phyloP scores from a whole-genome alignment of 148 eudicot genomes.

The Silene latifolia region DNA sequence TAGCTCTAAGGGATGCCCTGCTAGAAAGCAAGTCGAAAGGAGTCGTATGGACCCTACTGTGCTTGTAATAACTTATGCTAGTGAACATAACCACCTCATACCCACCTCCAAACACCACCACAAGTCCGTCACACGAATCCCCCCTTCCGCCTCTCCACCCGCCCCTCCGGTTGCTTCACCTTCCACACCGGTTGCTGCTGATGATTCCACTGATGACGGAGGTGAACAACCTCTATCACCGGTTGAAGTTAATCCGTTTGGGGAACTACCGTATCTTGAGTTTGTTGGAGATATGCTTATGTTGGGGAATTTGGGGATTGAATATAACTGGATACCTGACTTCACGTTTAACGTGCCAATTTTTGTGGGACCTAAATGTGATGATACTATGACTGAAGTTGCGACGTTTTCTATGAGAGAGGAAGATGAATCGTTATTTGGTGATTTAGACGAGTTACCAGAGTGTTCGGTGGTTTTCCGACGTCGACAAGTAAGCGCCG shows the following conservation, averaged over 20 bases:
- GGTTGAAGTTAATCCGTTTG: slow-evolving; percentile 20
- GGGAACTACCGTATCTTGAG: slow-evolving; percentile 24
- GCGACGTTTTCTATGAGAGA: slow-evolving; percentile 39
- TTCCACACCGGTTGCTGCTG: background rate
- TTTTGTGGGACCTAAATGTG: slow-evolving; percentile 37
- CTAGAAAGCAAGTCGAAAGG: slow-evolving; percentile 68
- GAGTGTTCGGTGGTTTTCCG: slow-evolving; percentile 51
- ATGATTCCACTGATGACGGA: slow-evolving; percentile 1
- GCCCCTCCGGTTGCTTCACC: slow-evolving; percentile 12
- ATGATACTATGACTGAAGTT: slow-evolving; percentile 28
- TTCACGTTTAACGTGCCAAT: slow-evolving; percentile 37
- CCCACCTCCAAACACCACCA: slow-evolving; percentile 48
- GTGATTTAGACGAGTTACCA: slow-evolving; percentile 60
- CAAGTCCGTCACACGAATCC: slow-evolving; percentile 8
- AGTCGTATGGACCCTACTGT: slow-evolving; percentile 55
- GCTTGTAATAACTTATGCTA: slow-evolving; percentile 53
- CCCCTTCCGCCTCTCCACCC: slow-evolving; percentile 17
- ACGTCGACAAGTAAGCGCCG: slow-evolving; percentile 12
- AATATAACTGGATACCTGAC: slow-evolving; percentile 47
- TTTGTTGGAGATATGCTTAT: slow-evolving; percentile 21
- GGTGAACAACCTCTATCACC: background rate
- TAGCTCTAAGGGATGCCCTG: slow-evolving; percentile 67
- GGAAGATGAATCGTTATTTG: slow-evolving; percentile 53
- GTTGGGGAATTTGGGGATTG: slow-evolving; percentile 25
- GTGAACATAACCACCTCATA: slow-evolving; percentile 53